A percentile compares a stretch with the other conserved stretches of the same genome.
These are phyloP conservation scores for Picochlorum sp. DNA, from an alignment of 139 green algal species.

Conservation along the genomic window DNA sequence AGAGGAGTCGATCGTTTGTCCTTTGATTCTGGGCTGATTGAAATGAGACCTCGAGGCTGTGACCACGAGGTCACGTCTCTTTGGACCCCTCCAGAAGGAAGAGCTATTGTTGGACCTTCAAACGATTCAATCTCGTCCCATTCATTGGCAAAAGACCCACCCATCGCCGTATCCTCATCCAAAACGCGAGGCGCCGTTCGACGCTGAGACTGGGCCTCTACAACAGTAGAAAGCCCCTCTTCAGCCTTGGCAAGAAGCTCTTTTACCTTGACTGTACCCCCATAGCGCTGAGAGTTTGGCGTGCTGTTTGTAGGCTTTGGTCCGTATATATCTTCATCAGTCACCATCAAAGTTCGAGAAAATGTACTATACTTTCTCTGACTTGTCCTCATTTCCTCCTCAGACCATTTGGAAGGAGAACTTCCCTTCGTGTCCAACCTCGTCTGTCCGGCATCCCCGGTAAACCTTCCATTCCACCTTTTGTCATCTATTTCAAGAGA, in stretches of 20 bases:
- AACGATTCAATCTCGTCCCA: slow-evolving; percentile 3
- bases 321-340: slow-evolving; percentile 13
- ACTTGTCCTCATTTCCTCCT: background rate
- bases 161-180: background rate
- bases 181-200: background rate
- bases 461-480: no score
- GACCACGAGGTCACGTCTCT: background rate
- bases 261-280: slow-evolving; percentile 1
- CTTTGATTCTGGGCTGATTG: no score
- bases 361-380: background rate
- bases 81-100: background rate
- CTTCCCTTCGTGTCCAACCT: no score
- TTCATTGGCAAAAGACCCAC: background rate
- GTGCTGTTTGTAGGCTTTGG: background rate
- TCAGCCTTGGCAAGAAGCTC: slow-evolving; percentile 7
- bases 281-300: background rate
- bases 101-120: background rate
- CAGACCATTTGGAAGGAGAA: no score
- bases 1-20: no score
- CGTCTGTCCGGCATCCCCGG: no score
- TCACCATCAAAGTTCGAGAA: background rate
- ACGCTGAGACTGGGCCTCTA: background rate
- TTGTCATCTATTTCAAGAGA: background rate
- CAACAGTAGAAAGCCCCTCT: slow-evolving; percentile 8
- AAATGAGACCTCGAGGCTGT: no score